Evolutionary conservation across 768 basidiomycete species (phyloP).

Genomic region (Tulasnella sp.): DNA sequence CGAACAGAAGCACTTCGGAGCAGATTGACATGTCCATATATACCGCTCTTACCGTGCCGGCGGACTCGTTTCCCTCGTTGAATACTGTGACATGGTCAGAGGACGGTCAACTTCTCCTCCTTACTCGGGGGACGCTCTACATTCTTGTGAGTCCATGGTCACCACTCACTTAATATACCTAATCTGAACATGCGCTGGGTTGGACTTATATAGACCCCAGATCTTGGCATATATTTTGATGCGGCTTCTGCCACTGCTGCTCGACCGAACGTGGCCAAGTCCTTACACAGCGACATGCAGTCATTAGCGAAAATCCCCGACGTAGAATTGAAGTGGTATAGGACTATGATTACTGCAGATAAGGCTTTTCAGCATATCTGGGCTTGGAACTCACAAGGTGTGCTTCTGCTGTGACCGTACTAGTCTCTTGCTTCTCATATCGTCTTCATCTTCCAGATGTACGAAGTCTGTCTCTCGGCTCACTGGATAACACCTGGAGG

Average conservation of each 20-base stretch:
- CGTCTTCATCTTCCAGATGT: not conserved
- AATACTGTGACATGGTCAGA: conserved; percentile 10
- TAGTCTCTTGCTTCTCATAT: not conserved
- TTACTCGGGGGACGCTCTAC: conserved; percentile 12
- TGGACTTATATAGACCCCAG: conserved; percentile 13
- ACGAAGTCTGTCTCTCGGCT: conserved; percentile 4
- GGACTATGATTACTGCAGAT: conserved; percentile 13
- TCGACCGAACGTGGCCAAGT: not conserved
- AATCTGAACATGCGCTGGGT: not conserved
- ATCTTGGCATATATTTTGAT: conserved; percentile 15
- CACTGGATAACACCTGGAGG: conserved; percentile 2
- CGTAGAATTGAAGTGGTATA: conserved; percentile 8
- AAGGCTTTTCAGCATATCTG: conserved; percentile 1
- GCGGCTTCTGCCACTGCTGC: conserved; percentile 1
- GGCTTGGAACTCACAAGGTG: not conserved
- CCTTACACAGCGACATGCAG: not conserved
- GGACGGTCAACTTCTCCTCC: conserved; percentile 16
- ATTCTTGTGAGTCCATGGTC: conserved; percentile 14
- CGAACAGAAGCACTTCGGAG: too few relatives aligned
- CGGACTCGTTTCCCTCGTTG: conserved; percentile 11
- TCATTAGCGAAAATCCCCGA: not conserved
- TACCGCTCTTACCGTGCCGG: not conserved
- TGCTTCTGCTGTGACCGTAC: not conserved
- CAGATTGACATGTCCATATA: conserved; percentile 3
- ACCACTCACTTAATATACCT: too few relatives aligned